Conservation (phyloP, 2,329 filamentous ascomycete species). For the Penicillium corylophilum region DNA sequence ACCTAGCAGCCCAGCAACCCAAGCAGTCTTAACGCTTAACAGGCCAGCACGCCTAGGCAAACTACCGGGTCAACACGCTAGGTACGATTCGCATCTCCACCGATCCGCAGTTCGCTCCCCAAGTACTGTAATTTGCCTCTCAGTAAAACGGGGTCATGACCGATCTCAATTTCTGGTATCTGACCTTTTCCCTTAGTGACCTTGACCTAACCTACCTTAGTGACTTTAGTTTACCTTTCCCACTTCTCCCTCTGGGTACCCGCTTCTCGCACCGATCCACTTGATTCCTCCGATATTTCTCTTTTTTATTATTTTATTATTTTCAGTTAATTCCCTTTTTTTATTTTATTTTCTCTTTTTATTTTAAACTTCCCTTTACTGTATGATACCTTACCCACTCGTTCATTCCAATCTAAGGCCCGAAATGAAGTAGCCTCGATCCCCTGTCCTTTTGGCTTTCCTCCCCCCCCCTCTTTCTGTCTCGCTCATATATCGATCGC, state of each 20-base stretch:
- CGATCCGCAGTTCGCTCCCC: conserved; percentile 21
- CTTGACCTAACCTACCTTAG: too few relatives aligned
- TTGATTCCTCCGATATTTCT: conserved; percentile 16
- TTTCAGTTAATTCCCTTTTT: background rate
- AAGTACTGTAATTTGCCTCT: conserved; percentile 21
- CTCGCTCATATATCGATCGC: conserved; percentile 19
- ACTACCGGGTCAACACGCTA: conserved; percentile 5
- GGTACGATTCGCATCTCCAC: conserved; percentile 13
- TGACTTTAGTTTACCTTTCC: too few relatives aligned
- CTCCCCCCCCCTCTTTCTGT: conserved; percentile 7
- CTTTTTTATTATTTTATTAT: conserved; percentile 1
- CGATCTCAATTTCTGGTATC: conserved; percentile 10
- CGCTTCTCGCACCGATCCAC: conserved; percentile 11
- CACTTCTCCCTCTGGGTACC: conserved; percentile 1
- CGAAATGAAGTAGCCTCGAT: conserved; percentile 26
- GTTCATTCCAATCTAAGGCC: conserved; percentile 23
- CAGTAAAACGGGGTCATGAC: conserved; percentile 18
- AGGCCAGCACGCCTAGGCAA: too few relatives aligned
- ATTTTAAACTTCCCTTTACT: conserved; percentile 14
- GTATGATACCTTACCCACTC: conserved; percentile 7
- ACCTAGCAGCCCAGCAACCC: too few relatives aligned
- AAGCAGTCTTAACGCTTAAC: too few relatives aligned
- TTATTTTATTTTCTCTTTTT: background rate
- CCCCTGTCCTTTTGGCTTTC: conserved; percentile 11
- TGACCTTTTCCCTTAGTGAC: background rate